Evolutionary conservation across 2,329 filamentous ascomycete genomes (phyloP).

Genomic region (Colletotrichum sp.): DNA sequence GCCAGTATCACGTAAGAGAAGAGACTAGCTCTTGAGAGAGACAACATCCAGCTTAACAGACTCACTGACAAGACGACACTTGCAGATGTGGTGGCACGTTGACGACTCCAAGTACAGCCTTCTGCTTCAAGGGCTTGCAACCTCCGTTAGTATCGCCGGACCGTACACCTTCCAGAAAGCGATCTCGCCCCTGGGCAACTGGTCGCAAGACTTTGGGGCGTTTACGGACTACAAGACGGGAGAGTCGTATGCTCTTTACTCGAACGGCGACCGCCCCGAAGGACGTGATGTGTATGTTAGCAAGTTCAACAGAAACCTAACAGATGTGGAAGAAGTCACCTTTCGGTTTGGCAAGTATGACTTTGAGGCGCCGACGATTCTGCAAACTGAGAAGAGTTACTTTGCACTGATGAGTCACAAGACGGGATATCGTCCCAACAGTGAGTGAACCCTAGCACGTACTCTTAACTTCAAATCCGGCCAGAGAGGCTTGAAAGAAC

Average conservation of each 20-base stretch:
- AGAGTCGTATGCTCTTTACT: conserved; percentile 61
- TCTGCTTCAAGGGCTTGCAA: conserved; percentile 61
- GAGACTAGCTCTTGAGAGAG: too few relatives aligned
- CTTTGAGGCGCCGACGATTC: conserved; percentile 63
- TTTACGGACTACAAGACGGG: conserved; percentile 66
- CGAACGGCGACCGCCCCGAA: conserved; percentile 60
- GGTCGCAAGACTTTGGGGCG: conserved; percentile 67
- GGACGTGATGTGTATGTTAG: conserved; percentile 64
- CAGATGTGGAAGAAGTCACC: conserved; percentile 54
- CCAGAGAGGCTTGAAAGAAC: neutral
- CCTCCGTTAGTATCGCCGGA: conserved; percentile 54
- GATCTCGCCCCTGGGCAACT: conserved; percentile 62
- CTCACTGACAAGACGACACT: neutral
- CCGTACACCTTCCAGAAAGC: conserved; percentile 61
- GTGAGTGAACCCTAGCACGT: neutral
- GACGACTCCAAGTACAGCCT: conserved; percentile 62
- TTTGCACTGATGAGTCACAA: conserved; percentile 68
- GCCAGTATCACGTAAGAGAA: conserved; percentile 58
- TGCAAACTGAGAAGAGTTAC: conserved; percentile 65
- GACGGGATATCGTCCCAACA: conserved; percentile 66
- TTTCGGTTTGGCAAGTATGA: conserved; percentile 65
- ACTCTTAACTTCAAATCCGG: neutral
- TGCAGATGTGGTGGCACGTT: conserved; percentile 65
- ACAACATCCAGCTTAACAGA: too few relatives aligned
- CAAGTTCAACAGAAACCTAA: conserved; percentile 56